phyloP scores from a whole-genome alignment of 2,329 filamentous ascomycete species.

The Pezicula radicicola region DNA sequence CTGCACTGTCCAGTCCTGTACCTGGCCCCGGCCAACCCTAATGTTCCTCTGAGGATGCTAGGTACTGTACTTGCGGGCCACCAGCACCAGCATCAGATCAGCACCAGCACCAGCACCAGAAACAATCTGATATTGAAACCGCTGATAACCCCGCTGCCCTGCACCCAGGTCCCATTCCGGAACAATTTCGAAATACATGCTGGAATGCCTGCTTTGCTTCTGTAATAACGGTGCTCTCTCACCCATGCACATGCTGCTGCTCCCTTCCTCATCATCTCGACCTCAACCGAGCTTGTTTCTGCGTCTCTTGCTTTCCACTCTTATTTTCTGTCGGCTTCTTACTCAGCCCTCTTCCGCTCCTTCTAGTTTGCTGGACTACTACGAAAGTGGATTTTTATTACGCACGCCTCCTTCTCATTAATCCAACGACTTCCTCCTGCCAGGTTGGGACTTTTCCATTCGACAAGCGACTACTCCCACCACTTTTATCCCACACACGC shows the following conservation, averaged over 20 bases:
- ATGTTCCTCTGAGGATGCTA: constrained; percentile 2
- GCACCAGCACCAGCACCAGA: neutral
- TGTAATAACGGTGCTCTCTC: constrained; percentile 17
- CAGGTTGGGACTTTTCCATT: constrained; percentile 4
- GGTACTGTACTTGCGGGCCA: too few species aligned
- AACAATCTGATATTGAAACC: constrained; percentile 14
- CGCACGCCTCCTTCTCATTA: too few species aligned
- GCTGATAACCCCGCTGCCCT: constrained; percentile 8
- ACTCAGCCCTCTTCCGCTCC: too few species aligned
- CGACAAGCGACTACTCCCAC: constrained; percentile 8
- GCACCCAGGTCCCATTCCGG: constrained; percentile 7
- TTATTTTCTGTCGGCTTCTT: too few species aligned
- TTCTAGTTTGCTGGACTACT: too few species aligned
- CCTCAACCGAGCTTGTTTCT: neutral
- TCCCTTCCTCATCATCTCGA: constrained; percentile 10
- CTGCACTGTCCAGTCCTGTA: neutral
- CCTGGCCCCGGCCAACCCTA: neutral
- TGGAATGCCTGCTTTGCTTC: constrained; percentile 9
- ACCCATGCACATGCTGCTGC: neutral
- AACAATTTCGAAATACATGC: constrained; percentile 16
- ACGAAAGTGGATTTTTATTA: too few species aligned
- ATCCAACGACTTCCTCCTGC: too few species aligned
- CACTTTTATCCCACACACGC: neutral
- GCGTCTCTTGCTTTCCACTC: too few species aligned
- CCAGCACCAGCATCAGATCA: neutral